A percentile compares a stretch with the other conserved stretches of the same genome.
These are phyloP conservation scores for Penicillium robsamsonii DNA, from an alignment of 495 filamentous ascomycete genomes.

Conservation along the genomic window DNA sequence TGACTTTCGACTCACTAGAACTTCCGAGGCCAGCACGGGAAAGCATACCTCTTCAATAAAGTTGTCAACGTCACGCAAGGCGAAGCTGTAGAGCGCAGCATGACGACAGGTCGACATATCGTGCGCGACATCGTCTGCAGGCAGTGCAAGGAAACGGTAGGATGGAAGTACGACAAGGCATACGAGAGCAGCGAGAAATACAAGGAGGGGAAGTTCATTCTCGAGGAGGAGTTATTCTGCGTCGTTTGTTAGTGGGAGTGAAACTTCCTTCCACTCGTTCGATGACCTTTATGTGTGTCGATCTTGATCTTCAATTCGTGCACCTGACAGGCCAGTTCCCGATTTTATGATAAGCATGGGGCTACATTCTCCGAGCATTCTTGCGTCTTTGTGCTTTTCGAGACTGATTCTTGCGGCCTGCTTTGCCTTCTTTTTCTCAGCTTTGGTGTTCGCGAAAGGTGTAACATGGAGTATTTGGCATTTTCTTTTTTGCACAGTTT, in stretches of 20 bases:
- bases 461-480: slow-evolving; percentile 50
- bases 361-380: slow-evolving; percentile 7
- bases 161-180: slow-evolving; percentile 99
- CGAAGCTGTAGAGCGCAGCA: slow-evolving; percentile 87
- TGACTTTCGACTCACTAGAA: slow-evolving; percentile 57
- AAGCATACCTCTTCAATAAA: slow-evolving; percentile 92
- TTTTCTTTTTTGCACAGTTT: slow-evolving; percentile 53
- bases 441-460: slow-evolving; percentile 26
- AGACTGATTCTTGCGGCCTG: slow-evolving; percentile 14
- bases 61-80: slow-evolving; percentile 86
- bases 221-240: slow-evolving; percentile 89
- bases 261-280: not conserved
- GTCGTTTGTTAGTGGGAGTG: slow-evolving; percentile 55
- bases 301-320: not conserved
- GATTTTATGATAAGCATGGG: not conserved
- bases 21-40: slow-evolving; percentile 97
- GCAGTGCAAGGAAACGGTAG: slow-evolving; percentile 87
- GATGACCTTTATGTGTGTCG: not conserved
- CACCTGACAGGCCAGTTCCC: not conserved
- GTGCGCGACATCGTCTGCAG: slow-evolving; percentile 89
- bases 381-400: not conserved
- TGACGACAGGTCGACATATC: slow-evolving; percentile 96
- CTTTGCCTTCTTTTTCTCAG: slow-evolving; percentile 12
- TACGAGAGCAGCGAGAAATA: slow-evolving; percentile 92
- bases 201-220: slow-evolving; percentile 97